These are phyloP conservation scores for Trametes elegans DNA, from an alignment of 768 basidiomycete species.

Conservation along the genomic window DNA sequence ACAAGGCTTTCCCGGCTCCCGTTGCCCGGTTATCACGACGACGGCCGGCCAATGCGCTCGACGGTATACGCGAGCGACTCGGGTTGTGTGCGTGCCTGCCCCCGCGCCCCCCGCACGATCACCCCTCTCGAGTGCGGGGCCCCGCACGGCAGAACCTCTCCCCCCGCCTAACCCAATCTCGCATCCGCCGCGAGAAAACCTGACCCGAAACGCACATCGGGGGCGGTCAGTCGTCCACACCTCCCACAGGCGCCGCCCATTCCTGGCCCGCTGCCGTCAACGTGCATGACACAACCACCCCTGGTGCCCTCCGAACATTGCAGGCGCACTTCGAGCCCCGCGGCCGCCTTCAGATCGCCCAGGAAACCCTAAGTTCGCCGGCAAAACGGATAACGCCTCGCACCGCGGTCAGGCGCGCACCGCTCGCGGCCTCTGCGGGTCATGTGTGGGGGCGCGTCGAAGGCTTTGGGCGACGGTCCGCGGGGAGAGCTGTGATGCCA, in stretches of 20 bases:
- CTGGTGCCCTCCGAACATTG: not conserved
- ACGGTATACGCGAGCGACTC: not conserved
- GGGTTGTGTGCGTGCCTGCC: not conserved
- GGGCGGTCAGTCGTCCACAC: no score
- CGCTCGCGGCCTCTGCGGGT: not conserved
- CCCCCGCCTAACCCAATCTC: not conserved
- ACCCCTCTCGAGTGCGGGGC: slow-evolving; percentile 1
- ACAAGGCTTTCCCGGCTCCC: not conserved
- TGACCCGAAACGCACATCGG: not conserved
- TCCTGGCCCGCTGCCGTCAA: not conserved
- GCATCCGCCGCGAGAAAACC: not conserved
- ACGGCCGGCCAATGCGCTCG: no score
- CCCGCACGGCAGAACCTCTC: not conserved
- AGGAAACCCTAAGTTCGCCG: not conserved
- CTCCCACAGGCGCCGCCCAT: not conserved
- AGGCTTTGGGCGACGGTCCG: not conserved
- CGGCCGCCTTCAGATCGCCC: not conserved
- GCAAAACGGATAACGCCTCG: not conserved
- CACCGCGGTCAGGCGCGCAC: slow-evolving; percentile 9
- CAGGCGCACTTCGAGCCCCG: no score
- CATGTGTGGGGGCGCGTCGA: slow-evolving; percentile 2
- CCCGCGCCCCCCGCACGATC: slow-evolving; percentile 1
- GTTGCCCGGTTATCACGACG: not conserved
- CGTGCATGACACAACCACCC: not conserved
- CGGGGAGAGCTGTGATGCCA: slow-evolving; percentile 4